Evolutionary conservation across 2,329 filamentous ascomycete genomes (phyloP).

Genomic region (Alternaria sp.): DNA sequence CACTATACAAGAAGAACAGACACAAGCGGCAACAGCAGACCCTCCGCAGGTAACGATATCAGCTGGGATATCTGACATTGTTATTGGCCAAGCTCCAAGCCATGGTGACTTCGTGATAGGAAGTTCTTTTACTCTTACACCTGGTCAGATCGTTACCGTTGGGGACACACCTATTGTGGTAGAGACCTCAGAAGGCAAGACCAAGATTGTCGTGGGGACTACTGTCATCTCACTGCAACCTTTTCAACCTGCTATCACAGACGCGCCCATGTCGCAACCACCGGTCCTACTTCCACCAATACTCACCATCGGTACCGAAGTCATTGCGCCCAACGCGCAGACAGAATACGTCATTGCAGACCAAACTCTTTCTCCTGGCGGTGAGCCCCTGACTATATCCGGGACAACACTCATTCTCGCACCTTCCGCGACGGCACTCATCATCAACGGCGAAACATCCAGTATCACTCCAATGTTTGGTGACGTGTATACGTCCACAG

Average conservation of each 20-base stretch:
- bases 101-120: slow-evolving; percentile 25
- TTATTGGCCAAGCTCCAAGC: slow-evolving; percentile 21
- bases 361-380: slow-evolving; percentile 45
- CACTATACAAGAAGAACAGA: background rate
- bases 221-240: slow-evolving; percentile 20
- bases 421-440: slow-evolving; percentile 46
- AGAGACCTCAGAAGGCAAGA: slow-evolving; percentile 27
- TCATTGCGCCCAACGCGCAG: slow-evolving; percentile 30
- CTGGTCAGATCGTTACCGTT: slow-evolving; percentile 29
- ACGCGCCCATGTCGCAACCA: slow-evolving; percentile 18
- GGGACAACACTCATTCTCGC: slow-evolving; percentile 43
- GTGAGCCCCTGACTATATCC: slow-evolving; percentile 43
- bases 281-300: slow-evolving; percentile 16
- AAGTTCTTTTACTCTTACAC: slow-evolving; percentile 25
- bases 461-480: slow-evolving; percentile 25
- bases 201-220: slow-evolving; percentile 32
- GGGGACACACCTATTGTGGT: slow-evolving; percentile 35
- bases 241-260: slow-evolving; percentile 18
- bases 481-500: slow-evolving; percentile 26
- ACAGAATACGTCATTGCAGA: slow-evolving; percentile 37
- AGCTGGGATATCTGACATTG: slow-evolving; percentile 21
- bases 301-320: slow-evolving; percentile 30
- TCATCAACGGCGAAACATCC: slow-evolving; percentile 43
- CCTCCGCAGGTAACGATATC: slow-evolving; percentile 20
- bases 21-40: slow-evolving; percentile 2